Evolutionary conservation across 495 filamentous ascomycete genomes (phyloP).

Genomic region (Trichoderma asperelloides): DNA sequence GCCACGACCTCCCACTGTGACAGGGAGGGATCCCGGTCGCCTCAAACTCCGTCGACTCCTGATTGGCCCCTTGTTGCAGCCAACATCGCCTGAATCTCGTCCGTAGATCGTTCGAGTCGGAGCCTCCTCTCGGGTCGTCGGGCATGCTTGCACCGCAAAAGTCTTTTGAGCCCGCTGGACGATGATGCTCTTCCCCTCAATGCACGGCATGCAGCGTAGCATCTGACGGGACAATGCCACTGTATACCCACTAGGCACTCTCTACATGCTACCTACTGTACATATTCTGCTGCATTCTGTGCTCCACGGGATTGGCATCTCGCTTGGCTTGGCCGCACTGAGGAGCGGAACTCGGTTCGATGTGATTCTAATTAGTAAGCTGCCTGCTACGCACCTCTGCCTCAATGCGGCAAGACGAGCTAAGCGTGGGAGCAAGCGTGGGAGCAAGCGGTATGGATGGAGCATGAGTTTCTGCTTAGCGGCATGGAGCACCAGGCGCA

Average conservation of each 20-base stretch:
- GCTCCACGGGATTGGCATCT: neutral
- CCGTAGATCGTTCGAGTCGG: neutral
- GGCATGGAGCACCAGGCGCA: too few species aligned
- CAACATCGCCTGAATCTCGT: too few species aligned
- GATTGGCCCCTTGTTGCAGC: neutral
- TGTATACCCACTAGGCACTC: neutral
- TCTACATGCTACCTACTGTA: neutral
- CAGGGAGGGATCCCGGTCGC: neutral
- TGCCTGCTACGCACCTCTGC: neutral
- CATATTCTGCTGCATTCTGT: neutral
- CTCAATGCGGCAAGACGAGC: too few species aligned
- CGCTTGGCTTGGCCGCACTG: neutral
- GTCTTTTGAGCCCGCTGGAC: too few species aligned
- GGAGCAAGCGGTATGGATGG: too few species aligned
- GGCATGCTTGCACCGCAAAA: neutral
- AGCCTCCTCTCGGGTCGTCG: neutral
- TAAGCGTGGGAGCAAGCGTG: too few species aligned
- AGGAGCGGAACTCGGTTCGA: neutral
- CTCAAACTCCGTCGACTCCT: too few species aligned
- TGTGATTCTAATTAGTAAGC: conserved; percentile 4
- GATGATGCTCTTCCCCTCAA: too few species aligned
- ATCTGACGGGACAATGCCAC: too few species aligned
- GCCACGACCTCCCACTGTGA: neutral
- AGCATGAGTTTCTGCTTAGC: too few species aligned
- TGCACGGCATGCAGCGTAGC: too few species aligned